Conservation (phyloP, 106 monocot species). For the Acorus calamus region DNA sequence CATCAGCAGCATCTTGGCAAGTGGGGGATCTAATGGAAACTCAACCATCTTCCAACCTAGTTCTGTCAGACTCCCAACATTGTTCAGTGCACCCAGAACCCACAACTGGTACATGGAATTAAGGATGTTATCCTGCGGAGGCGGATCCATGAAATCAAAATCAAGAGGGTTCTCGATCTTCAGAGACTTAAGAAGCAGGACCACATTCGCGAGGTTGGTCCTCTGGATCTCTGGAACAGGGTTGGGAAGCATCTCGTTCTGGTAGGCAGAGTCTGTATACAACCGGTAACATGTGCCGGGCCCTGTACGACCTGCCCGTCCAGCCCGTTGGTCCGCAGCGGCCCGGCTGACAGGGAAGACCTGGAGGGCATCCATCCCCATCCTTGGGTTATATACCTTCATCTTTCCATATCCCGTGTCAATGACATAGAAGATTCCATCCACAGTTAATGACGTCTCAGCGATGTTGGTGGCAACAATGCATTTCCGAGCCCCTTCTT, state of each 20-base stretch:
- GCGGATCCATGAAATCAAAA: conserved; percentile 98
- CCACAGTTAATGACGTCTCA: conserved; percentile 88
- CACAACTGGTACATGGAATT: conserved; percentile 98
- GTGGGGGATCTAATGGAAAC: conserved; percentile 88
- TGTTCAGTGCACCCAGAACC: conserved; percentile 93
- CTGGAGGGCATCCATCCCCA: conserved; percentile 98
- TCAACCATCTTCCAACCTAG: conserved; percentile 99
- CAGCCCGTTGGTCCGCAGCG: conserved; percentile 89
- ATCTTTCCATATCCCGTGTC: conserved; percentile 93
- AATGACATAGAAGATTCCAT: conserved; percentile 90
- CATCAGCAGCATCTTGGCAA: conserved; percentile 96
- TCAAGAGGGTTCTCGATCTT: conserved; percentile 81
- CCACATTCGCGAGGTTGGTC: conserved; percentile 87
- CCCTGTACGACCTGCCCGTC: conserved; percentile 88
- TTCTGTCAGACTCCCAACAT: conserved; percentile 70
- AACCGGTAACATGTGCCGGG: conserved; percentile 93
- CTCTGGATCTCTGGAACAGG: conserved; percentile 93
- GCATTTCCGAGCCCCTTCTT: conserved; percentile 89
- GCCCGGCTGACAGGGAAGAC: conserved; percentile 92
- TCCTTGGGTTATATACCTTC: conserved; percentile 92
- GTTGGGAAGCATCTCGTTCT: conserved; percentile 84
- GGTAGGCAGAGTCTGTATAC: conserved; percentile 85
- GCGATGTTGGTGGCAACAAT: conserved; percentile 97
- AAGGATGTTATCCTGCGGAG: conserved; percentile 93
- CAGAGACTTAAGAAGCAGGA: conserved; percentile 75